phyloP scores from a whole-genome alignment of 441 rosid genomes.

The Adansonia rubrostipa region DNA sequence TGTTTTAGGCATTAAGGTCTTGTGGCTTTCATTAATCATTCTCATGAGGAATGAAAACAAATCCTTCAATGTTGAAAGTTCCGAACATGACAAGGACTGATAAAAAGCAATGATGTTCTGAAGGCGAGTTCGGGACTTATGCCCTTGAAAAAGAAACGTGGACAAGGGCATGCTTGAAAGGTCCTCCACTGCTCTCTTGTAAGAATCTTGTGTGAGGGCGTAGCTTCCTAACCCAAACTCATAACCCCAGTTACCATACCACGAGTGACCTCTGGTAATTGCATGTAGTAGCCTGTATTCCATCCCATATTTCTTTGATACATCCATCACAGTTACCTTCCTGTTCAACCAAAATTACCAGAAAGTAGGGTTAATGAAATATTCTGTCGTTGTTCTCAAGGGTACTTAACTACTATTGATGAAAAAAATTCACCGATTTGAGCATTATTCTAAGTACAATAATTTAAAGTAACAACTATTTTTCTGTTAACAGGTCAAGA shows the following conservation, averaged over 20 bases:
- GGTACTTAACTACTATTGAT: background rate
- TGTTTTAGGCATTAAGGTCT: conserved; percentile 14
- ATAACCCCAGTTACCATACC: conserved; percentile 76
- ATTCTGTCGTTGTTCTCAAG: background rate
- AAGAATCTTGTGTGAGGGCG: conserved; percentile 56
- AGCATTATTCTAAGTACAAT: background rate
- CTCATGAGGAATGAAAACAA: conserved; percentile 57
- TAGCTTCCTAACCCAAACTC: conserved; percentile 63
- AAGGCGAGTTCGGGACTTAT: conserved; percentile 45
- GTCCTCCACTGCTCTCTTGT: conserved; percentile 48
- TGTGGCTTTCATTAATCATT: conserved; percentile 40
- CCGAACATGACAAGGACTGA: conserved; percentile 50
- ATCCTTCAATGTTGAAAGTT: conserved; percentile 57
- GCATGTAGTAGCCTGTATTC: conserved; percentile 66
- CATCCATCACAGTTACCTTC: conserved; percentile 74
- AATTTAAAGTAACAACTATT: background rate
- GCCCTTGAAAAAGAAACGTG: conserved; percentile 47
- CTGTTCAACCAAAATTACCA: conserved; percentile 28
- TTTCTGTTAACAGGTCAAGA: conserved; percentile 20
- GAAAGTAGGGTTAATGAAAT: background rate
- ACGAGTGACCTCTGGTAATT: conserved; percentile 53
- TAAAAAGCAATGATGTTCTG: conserved; percentile 55
- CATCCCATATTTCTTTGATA: conserved; percentile 66
- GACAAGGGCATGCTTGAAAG: conserved; percentile 52
- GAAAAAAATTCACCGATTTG: background rate